phyloP scores from a whole-genome alignment of 192 early-diverging fungal genomes.

The Chytriomyces hyalinus region DNA sequence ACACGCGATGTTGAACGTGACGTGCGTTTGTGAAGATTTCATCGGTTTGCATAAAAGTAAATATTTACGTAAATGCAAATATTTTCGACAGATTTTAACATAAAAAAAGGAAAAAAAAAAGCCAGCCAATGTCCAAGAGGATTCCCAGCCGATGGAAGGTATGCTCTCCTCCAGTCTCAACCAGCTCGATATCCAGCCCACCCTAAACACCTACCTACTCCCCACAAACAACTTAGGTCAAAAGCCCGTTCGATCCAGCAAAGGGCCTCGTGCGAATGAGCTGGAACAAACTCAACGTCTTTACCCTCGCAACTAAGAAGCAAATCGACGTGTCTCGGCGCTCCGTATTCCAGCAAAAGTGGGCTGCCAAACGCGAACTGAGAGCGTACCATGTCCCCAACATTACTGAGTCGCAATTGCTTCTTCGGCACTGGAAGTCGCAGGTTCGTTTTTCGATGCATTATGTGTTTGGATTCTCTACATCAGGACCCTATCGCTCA shows the following conservation, averaged over 20 bases:
- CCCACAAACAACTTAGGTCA: slow-evolving; percentile 27
- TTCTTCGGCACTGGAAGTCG: slow-evolving; percentile 51
- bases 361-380: slow-evolving; percentile 90
- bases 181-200: no score
- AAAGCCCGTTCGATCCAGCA: slow-evolving; percentile 44
- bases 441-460: slow-evolving; percentile 38
- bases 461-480: no score
- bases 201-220: no score
- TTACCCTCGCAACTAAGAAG: slow-evolving; percentile 64
- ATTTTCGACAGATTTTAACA: slow-evolving; percentile 3
- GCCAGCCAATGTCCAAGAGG: slow-evolving; percentile 10
- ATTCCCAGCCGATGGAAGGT: slow-evolving; percentile 22
- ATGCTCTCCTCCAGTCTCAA: not conserved
- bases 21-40: not conserved
- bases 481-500: no score
- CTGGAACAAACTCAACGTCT: slow-evolving; percentile 94
- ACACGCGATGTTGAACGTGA: no score
- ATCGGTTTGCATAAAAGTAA: not conserved
- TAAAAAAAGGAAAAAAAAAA: slow-evolving; percentile 15
- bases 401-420: slow-evolving; percentile 79
- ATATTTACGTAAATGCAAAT: not conserved
- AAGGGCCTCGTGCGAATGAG: slow-evolving; percentile 87
- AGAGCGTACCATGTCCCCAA: slow-evolving; percentile 93
- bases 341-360: slow-evolving; percentile 89
- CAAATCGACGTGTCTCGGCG: slow-evolving; percentile 41